Percentiles rank a stretch among this genome's conserved stretches.
Evolutionary conservation across 768 basidiomycete genomes (phyloP).

Genomic region (Thelephora aurantiotincta): DNA sequence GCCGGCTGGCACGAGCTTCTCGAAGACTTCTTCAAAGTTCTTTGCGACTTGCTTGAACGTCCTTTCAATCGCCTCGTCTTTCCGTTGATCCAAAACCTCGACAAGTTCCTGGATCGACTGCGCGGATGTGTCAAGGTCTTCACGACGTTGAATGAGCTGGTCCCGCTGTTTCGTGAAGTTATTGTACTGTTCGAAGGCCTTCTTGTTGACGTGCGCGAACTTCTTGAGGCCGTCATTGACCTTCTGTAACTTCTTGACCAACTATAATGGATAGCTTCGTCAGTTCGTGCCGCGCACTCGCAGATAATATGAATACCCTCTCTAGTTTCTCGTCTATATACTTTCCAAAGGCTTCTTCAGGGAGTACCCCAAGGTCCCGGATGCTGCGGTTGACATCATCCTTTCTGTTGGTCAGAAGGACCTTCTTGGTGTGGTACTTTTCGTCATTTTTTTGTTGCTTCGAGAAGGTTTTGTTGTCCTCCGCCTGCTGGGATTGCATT

Average conservation of each 20-base stretch:
- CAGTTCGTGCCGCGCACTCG: neutral
- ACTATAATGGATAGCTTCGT: conserved; percentile 27
- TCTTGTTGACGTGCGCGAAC: conserved; percentile 98
- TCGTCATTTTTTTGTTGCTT: conserved; percentile 92
- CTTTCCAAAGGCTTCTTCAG: conserved; percentile 95
- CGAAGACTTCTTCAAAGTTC: conserved; percentile 96
- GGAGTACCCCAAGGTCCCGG: conserved; percentile 88
- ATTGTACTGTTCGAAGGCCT: conserved; percentile 96
- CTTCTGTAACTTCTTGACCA: conserved; percentile 84
- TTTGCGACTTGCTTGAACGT: conserved; percentile 97
- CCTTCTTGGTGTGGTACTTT: conserved; percentile 83
- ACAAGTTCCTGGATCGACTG: conserved; percentile 86
- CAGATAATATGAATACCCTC: conserved; percentile 34
- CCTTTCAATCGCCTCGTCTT: conserved; percentile 96
- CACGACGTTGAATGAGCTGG: conserved; percentile 70
- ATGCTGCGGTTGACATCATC: conserved; percentile 95
- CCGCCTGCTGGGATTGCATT: conserved; percentile 67
- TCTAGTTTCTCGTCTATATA: conserved; percentile 84
- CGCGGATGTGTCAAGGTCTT: conserved; percentile 85
- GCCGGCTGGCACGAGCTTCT: conserved; percentile 89
- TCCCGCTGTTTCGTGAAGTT: conserved; percentile 98
- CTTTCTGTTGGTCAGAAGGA: conserved; percentile 70
- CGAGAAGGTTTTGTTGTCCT: conserved; percentile 79
- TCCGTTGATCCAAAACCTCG: conserved; percentile 86
- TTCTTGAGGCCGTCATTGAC: conserved; percentile 92